phyloP scores from a whole-genome alignment of 2,329 filamentous ascomycete species.

The Paraphoma chrysanthemicola region DNA sequence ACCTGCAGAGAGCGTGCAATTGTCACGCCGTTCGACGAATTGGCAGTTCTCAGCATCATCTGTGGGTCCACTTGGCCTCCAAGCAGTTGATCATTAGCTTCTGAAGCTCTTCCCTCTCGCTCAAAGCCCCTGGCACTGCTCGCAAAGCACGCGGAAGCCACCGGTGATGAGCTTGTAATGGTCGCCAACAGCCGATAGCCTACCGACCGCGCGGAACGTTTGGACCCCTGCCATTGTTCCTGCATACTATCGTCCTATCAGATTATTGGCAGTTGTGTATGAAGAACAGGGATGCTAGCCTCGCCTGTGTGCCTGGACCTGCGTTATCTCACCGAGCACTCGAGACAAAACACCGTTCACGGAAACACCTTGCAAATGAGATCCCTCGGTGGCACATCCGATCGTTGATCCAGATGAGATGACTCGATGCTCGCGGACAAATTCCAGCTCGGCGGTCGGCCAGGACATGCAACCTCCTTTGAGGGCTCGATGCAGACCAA shows the following conservation, averaged over 20 bases:
- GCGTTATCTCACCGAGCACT: neutral
- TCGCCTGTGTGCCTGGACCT: neutral
- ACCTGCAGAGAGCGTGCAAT: neutral
- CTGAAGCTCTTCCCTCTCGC: no score
- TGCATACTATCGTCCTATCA: conserved; percentile 10
- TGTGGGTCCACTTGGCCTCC: neutral
- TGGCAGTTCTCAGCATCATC: neutral
- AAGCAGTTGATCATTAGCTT: neutral
- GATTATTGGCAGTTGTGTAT: neutral
- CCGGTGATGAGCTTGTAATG: conserved; percentile 1
- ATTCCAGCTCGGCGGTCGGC: no score
- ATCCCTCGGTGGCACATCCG: neutral
- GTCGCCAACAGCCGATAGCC: conserved; percentile 7
- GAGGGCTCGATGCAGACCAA: neutral
- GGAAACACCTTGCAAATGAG: neutral
- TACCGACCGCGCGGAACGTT: conserved; percentile 15
- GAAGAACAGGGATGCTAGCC: neutral
- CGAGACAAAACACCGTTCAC: neutral
- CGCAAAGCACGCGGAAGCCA: conserved; percentile 3
- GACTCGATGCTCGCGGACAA: no score
- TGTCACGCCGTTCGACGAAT: neutral
- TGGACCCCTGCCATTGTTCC: conserved; percentile 14
- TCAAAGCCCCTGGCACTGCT: no score
- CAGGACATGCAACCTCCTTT: no score
- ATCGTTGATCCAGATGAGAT: neutral